These are phyloP conservation scores for Catharanthus roseus DNA, from an alignment of 257 asterid genomes.

Conservation along the genomic window DNA sequence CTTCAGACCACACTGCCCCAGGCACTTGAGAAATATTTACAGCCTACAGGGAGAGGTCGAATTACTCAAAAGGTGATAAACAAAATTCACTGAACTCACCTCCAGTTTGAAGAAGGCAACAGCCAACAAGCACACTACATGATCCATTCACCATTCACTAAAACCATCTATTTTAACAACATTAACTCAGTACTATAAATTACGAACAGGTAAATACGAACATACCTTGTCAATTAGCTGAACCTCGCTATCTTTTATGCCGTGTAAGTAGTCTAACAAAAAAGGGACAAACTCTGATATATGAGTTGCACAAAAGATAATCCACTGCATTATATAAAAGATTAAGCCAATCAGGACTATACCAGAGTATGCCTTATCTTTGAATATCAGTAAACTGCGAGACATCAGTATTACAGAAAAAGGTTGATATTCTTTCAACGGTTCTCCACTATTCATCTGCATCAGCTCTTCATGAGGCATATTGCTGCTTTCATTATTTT, in stretches of 20 bases:
- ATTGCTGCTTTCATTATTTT: slow-evolving; percentile 18
- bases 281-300: not conserved
- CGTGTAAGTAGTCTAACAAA: slow-evolving; percentile 76
- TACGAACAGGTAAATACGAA: not conserved
- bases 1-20: slow-evolving; percentile 15
- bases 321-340: not conserved
- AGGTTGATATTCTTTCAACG: slow-evolving; percentile 31
- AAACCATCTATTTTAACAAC: not conserved
- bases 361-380: slow-evolving; percentile 83
- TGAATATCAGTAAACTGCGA: slow-evolving; percentile 83
- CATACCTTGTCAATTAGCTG: slow-evolving; percentile 60
- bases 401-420: slow-evolving; percentile 77
- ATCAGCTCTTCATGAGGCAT: slow-evolving; percentile 16
- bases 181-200: not conserved
- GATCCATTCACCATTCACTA: not conserved
- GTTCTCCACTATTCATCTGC: slow-evolving; percentile 23
- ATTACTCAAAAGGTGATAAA: not conserved
- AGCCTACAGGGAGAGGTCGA: slow-evolving; percentile 35
- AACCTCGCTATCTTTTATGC: slow-evolving; percentile 58
- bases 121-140: not conserved
- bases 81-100: not conserved
- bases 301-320: not conserved
- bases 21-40: slow-evolving; percentile 36
- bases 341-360: not conserved
- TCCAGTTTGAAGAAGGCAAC: not conserved